These are phyloP conservation scores for Diatrype stigma DNA, from an alignment of 2,329 filamentous ascomycete species.

Conservation along the genomic window DNA sequence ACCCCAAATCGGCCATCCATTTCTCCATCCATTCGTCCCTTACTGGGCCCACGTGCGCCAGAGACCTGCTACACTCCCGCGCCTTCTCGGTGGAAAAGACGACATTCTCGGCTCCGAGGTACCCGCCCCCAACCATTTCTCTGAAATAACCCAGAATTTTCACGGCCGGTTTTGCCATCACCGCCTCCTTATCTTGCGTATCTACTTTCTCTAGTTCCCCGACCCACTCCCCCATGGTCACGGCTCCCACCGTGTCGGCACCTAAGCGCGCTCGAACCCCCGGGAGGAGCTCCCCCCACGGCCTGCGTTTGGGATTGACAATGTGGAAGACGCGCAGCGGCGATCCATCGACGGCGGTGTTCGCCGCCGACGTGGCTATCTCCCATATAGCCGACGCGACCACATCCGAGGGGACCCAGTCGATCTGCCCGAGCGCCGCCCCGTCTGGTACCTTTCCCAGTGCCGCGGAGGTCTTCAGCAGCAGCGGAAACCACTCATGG, in stretches of 20 bases:
- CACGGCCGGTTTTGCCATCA: neutral
- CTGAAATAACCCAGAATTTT: neutral
- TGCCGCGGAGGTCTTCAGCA: slow-evolving; percentile 10
- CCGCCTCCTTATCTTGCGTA: neutral
- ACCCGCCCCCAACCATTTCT: neutral
- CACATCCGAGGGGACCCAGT: slow-evolving; percentile 16
- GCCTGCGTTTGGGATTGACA: neutral
- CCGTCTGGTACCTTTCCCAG: slow-evolving; percentile 1
- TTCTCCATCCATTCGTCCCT: neutral
- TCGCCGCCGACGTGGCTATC: neutral
- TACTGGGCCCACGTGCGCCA: neutral
- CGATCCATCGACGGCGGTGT: too few relatives aligned
- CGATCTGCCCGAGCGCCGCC: slow-evolving; percentile 5
- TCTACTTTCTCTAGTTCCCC: neutral
- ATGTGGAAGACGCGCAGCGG: neutral
- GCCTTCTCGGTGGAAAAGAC: neutral
- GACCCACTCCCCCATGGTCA: neutral
- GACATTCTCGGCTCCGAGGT: neutral
- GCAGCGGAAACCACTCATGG: slow-evolving; percentile 16
- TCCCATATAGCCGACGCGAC: slow-evolving; percentile 2
- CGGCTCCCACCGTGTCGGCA: neutral
- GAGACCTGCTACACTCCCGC: neutral
- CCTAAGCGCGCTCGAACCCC: neutral
- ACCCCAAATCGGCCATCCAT: too few relatives aligned
- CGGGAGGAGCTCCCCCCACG: neutral